phyloP scores from a whole-genome alignment of 345 rosid genomes.

The Linum trigynum region DNA sequence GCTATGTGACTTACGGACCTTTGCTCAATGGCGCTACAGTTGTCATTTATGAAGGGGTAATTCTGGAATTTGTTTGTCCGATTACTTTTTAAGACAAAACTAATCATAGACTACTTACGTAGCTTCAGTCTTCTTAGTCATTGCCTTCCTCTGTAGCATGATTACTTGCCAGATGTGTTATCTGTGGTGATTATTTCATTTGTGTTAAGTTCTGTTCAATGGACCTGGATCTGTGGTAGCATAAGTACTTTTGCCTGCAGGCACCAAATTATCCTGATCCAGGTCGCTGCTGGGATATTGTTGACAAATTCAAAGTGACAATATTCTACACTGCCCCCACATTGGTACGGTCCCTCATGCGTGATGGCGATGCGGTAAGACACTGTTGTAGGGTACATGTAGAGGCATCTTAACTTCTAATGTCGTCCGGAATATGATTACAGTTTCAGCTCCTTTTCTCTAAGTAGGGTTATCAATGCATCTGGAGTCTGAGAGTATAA shows the following conservation, averaged over 20 bases:
- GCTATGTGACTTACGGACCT: constrained; percentile 96
- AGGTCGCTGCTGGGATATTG: constrained; percentile 95
- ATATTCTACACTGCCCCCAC: constrained; percentile 96
- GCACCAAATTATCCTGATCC: constrained; percentile 83
- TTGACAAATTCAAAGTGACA: constrained; percentile 87
- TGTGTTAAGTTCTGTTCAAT: not conserved
- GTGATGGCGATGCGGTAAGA: constrained; percentile 67
- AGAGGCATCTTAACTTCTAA: constrained; percentile 5
- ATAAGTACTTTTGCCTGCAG: constrained; percentile 32
- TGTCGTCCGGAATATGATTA: constrained; percentile 5
- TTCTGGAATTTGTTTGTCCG: not conserved
- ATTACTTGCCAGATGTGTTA: not conserved
- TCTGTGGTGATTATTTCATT: not conserved
- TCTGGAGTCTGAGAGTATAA: not conserved
- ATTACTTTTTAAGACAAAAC: not conserved
- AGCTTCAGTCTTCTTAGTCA: not conserved
- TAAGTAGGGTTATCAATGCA: not conserved
- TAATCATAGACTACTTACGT: not conserved
- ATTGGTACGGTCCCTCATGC: constrained; percentile 93
- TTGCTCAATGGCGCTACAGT: constrained; percentile 83
- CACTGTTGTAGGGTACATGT: constrained; percentile 13
- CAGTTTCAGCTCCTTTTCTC: not conserved
- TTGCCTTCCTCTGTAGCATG: not conserved
- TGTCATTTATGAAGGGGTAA: constrained; percentile 93
- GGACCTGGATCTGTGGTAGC: constrained; percentile 11